A percentile compares a stretch with the other conserved stretches of the same genome.
Evolutionary conservation across 495 filamentous ascomycete species (phyloP).

Genomic region (Xylaria curta): DNA sequence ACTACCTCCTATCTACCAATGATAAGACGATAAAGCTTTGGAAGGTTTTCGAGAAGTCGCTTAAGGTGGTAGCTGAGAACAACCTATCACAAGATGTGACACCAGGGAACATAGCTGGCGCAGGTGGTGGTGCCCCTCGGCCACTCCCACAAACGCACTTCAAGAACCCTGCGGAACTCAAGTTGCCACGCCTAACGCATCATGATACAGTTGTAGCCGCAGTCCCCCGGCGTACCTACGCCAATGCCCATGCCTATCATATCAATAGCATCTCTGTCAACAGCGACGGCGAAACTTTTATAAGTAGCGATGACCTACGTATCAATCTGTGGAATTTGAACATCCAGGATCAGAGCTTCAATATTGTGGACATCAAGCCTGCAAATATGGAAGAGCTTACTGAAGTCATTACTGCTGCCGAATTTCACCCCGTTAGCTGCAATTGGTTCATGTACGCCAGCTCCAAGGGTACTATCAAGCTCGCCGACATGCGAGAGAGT

Average conservation of each 20-base stretch:
- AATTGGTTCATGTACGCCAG: slow-evolving; percentile 99
- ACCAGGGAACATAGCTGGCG: slow-evolving; percentile 74
- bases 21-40: slow-evolving; percentile 99
- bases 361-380: slow-evolving; percentile 99
- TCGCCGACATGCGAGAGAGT: slow-evolving; percentile 96
- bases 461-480: slow-evolving; percentile 98
- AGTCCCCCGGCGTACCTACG: slow-evolving; percentile 93
- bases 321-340: slow-evolving; percentile 99
- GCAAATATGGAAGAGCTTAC: slow-evolving; percentile 99
- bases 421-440: slow-evolving; percentile 96
- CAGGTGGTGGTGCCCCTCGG: slow-evolving; percentile 70
- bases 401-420: slow-evolving; percentile 97
- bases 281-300: slow-evolving; percentile 98
- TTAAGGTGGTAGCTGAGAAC: slow-evolving; percentile 99
- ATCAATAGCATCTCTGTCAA: slow-evolving; percentile 99
- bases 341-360: slow-evolving; percentile 99
- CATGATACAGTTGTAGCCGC: slow-evolving; percentile 98
- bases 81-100: slow-evolving; percentile 95
- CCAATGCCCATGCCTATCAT: slow-evolving; percentile 98
- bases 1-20: slow-evolving; percentile 97
- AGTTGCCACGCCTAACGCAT: slow-evolving; percentile 93
- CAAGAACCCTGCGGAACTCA: slow-evolving; percentile 79
- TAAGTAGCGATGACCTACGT: slow-evolving; percentile 95
- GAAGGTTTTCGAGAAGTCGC: slow-evolving; percentile 99
- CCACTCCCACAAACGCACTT: slow-evolving; percentile 74